Base-by-base conservation (phyloP, 129 eudicot species). In the Artemisia argyi region DNA sequence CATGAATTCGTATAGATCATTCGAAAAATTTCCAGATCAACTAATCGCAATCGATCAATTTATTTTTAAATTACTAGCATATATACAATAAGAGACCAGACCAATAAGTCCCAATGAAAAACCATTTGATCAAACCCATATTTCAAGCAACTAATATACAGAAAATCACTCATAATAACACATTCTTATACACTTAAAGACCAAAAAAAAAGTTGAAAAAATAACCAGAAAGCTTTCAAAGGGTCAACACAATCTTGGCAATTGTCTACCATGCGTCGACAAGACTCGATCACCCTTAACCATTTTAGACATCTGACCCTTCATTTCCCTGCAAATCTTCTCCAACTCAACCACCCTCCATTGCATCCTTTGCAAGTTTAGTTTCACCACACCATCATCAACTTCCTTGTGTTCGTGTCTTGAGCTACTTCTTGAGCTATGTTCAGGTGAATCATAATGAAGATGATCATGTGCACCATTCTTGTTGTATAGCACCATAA, bases 331-430 rank as follows among this genome's bases (percentile, higher is more conserved):
- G 69, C 98, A 89, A 66, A 87, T 77, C 35, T 92, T 92, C 81
- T 92, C 98, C 88, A 92, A 73, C 42, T 92, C 98, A 65, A 89
- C 85, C 42, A 92, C 98, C 67, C 89, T 83, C 89, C 85, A 85
- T 78, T 89, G 91, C 98, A 92, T 92, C 60, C 67, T 85, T 76
- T 89, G 83, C 30, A 92, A 72, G 75, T 92, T 83, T 19, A 83
- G 32, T 54, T 78, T 89, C 82, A 87, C 68, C n/a, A 81, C 79
- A 19, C 91, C 88, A 47, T 82, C 81, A 28, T 85, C 85, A 58
- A 68, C 47, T 13, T 68, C 67, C n/a, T 71, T 73, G 11, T 64
- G 60, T 13, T 78, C 73, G 20, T 71, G 63, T 11, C 60, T 8
- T 9, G 82, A 78, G 61, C 76, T 77, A 22, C 60, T 65, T 81